Conservation (phyloP, 2,329 filamentous ascomycete genomes). For the Lecanosticta acicola region DNA sequence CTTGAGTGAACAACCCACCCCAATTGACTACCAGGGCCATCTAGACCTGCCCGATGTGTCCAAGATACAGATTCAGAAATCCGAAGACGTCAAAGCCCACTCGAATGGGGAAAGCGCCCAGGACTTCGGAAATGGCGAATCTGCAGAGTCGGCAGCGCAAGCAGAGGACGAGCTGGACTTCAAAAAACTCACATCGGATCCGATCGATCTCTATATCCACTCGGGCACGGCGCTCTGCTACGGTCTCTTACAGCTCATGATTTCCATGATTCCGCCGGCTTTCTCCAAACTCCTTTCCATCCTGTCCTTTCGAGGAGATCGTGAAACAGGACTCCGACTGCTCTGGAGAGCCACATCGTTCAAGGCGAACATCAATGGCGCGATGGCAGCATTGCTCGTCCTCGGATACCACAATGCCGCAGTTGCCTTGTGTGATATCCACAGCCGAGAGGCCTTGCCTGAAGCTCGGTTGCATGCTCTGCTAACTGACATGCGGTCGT, state of each 20-base stretch:
- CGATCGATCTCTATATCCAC: conserved; percentile 82
- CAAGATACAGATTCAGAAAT: conserved; percentile 23
- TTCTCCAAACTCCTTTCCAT: conserved; percentile 83
- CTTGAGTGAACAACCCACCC: conserved; percentile 42
- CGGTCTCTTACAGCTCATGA: conserved; percentile 74
- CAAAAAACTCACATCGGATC: conserved; percentile 59
- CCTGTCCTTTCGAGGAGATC: conserved; percentile 85
- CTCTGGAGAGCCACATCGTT: conserved; percentile 87
- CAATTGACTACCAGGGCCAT: conserved; percentile 45
- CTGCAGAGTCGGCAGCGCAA: no score
- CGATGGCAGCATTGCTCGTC: conserved; percentile 73
- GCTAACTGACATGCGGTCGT: conserved; percentile 64
- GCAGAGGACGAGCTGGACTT: conserved; percentile 42
- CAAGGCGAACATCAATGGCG: conserved; percentile 78
- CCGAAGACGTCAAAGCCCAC: no score
- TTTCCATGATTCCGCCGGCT: conserved; percentile 88
- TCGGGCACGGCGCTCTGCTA: conserved; percentile 86
- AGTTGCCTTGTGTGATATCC: conserved; percentile 80
- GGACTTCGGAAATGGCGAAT: no score
- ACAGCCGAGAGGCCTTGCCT: conserved; percentile 65
- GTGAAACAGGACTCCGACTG: conserved; percentile 73
- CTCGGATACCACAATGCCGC: conserved; percentile 85
- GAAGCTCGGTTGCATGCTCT: conserved; percentile 60
- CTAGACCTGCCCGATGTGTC: conserved; percentile 31
- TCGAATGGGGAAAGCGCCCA: no score